These are phyloP conservation scores for Tolypocladium album DNA, from an alignment of 2,329 filamentous ascomycete species.

Conservation along the genomic window DNA sequence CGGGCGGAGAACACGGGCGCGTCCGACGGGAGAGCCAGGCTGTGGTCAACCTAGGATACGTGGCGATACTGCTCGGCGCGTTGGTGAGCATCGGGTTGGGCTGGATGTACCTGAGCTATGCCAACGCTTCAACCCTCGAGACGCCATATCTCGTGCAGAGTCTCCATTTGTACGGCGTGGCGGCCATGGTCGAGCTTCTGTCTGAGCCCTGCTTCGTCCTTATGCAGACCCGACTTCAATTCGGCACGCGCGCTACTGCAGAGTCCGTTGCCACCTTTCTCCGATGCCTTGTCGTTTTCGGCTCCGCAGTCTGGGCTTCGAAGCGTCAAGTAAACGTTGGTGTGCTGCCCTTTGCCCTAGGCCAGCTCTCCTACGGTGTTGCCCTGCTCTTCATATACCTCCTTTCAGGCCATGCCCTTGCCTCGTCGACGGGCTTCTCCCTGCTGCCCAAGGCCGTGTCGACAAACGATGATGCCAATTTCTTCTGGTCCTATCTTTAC, in stretches of 20 bases:
- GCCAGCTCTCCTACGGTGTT: conserved; percentile 67
- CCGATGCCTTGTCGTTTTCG: conserved; percentile 68
- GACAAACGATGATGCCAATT: conserved; percentile 18
- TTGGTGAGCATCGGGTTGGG: conserved; percentile 55
- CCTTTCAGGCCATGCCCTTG: conserved; percentile 45
- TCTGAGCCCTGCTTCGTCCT: conserved; percentile 86
- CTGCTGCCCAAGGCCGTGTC: conserved; percentile 41
- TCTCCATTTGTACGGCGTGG: conserved; percentile 43
- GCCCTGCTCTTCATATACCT: conserved; percentile 62
- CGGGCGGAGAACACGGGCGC: conserved; percentile 3
- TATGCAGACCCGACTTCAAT: conserved; percentile 70
- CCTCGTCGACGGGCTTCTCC: conserved; percentile 53
- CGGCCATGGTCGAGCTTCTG: conserved; percentile 61
- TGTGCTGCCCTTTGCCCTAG: conserved; percentile 79
- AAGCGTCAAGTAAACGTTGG: conserved; percentile 44
- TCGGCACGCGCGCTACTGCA: conserved; percentile 68
- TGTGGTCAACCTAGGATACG: conserved; percentile 79
- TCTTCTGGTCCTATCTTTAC: conserved; percentile 54
- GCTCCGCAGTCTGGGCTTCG: conserved; percentile 54
- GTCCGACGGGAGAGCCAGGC: conserved; percentile 47
- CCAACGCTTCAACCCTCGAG: conserved; percentile 32
- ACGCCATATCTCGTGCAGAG: conserved; percentile 53
- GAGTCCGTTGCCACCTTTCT: conserved; percentile 74
- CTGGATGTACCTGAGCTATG: conserved; percentile 52
- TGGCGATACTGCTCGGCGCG: conserved; percentile 61